phyloP scores from a whole-genome alignment of 768 basidiomycete species.

The Phanerochaete sordida region DNA sequence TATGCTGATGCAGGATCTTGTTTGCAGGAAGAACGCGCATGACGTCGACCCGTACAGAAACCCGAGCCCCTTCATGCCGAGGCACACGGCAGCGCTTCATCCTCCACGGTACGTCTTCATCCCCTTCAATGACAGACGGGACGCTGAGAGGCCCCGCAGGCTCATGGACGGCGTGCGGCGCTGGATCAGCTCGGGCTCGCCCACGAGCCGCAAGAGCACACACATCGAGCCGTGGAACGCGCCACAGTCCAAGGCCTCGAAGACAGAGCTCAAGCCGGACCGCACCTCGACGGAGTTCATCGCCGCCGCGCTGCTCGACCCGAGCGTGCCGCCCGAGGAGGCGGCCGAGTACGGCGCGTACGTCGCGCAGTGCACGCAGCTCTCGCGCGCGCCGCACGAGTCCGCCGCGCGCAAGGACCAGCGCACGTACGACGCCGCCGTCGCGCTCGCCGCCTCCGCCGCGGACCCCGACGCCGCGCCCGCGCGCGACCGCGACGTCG shows the following conservation, averaged over 20 bases:
- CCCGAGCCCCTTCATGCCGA: slow-evolving; percentile 73
- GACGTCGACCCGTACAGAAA: slow-evolving; percentile 53
- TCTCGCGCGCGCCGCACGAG: slow-evolving; percentile 36
- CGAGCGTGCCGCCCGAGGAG: slow-evolving; percentile 60
- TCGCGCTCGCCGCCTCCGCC: slow-evolving; percentile 9
- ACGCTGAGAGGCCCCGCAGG: slow-evolving; percentile 32
- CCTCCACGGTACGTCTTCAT: slow-evolving; percentile 32
- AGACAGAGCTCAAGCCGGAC: slow-evolving; percentile 18
- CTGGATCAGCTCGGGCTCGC: slow-evolving; percentile 64
- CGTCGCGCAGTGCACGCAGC: slow-evolving; percentile 69
- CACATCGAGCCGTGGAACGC: slow-evolving; percentile 34
- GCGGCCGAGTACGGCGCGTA: slow-evolving; percentile 77
- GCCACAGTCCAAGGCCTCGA: slow-evolving; percentile 18
- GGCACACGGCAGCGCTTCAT: slow-evolving; percentile 35
- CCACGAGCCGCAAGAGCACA: slow-evolving; percentile 38
- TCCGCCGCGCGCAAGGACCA: slow-evolving; percentile 17
- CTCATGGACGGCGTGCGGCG: slow-evolving; percentile 76
- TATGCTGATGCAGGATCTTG: neutral
- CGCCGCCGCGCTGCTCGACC: slow-evolving; percentile 56
- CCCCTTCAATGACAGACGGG: neutral
- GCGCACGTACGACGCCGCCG: slow-evolving; percentile 18
- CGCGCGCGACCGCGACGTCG: slow-evolving; percentile 7
- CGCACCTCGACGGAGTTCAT: slow-evolving; percentile 53
- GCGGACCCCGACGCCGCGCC: slow-evolving; percentile 17
- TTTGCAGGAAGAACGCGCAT: slow-evolving; percentile 50